A percentile compares a stretch with the other conserved stretches of the same genome.
These are phyloP conservation scores for Nemania diffusa DNA, from an alignment of 2,329 filamentous ascomycete species.

Conservation along the genomic window DNA sequence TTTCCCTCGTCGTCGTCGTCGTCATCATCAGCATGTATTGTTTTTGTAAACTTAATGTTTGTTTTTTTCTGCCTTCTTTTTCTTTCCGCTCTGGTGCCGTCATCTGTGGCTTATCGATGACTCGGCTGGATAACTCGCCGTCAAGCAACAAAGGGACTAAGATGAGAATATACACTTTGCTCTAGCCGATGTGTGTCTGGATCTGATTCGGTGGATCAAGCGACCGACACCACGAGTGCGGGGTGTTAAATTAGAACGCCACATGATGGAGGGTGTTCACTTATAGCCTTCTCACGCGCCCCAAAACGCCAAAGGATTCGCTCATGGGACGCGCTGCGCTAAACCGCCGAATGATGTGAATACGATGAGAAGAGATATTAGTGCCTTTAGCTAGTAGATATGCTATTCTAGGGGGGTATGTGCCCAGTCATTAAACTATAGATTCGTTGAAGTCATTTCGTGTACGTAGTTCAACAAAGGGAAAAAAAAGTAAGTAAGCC, in stretches of 20 bases:
- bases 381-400: neutral
- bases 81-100: neutral
- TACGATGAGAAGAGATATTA: neutral
- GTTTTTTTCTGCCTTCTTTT: conserved; percentile 1
- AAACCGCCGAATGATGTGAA: neutral
- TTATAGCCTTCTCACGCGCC: conserved; percentile 28
- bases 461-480: conserved; percentile 5
- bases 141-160: neutral
- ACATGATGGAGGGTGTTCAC: conserved; percentile 31
- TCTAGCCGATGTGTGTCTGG: neutral
- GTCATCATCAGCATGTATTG: no score
- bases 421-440: conserved; percentile 3
- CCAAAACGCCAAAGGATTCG: conserved; percentile 14
- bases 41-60: no score
- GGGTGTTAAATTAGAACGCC: conserved; percentile 14
- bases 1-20: neutral
- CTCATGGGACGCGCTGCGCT: conserved; percentile 20
- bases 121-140: neutral
- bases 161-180: neutral
- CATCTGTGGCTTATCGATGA: neutral
- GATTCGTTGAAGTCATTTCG: conserved; percentile 10
- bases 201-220: conserved; percentile 29
- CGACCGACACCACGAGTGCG: conserved; percentile 28
- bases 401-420: conserved; percentile 11
- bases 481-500: neutral